Evolutionary conservation across 768 basidiomycete species (phyloP).

Genomic region (Lepiota venenata): DNA sequence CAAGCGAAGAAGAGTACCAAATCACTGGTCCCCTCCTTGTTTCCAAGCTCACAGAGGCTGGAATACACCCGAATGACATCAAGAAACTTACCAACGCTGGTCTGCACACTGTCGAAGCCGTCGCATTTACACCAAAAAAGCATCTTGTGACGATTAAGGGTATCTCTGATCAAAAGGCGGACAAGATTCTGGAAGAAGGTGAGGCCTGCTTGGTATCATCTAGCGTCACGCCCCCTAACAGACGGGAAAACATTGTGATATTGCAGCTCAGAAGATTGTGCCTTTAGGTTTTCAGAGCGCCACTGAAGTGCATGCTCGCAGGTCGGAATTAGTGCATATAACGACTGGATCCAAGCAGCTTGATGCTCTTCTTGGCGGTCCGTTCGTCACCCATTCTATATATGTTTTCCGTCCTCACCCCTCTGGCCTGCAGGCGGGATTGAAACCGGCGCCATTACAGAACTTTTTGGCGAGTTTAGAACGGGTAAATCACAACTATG

Average conservation of each 20-base stretch:
- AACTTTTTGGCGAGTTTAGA: slow-evolving; percentile 97
- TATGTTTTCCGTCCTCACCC: slow-evolving; percentile 9
- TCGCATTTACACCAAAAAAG: slow-evolving; percentile 97
- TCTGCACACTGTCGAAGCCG: slow-evolving; percentile 89
- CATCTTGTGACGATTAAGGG: slow-evolving; percentile 87
- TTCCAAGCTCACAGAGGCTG: slow-evolving; percentile 81
- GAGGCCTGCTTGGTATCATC: slow-evolving; percentile 18
- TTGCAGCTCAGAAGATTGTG: slow-evolving; percentile 87
- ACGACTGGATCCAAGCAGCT: slow-evolving; percentile 96
- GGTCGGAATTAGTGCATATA: slow-evolving; percentile 94
- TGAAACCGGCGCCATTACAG: slow-evolving; percentile 97
- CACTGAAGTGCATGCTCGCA: slow-evolving; percentile 92
- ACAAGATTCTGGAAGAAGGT: slow-evolving; percentile 95
- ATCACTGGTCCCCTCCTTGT: slow-evolving; percentile 83
- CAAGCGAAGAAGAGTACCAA: slow-evolving; percentile 51
- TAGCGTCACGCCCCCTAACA: neutral
- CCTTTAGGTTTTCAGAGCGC: slow-evolving; percentile 98
- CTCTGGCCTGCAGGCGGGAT: slow-evolving; percentile 67
- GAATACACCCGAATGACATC: slow-evolving; percentile 86
- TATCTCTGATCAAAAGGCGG: slow-evolving; percentile 95
- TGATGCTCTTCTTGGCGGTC: slow-evolving; percentile 92
- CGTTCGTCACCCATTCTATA: slow-evolving; percentile 13
- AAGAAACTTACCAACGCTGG: slow-evolving; percentile 95
- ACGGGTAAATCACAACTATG: slow-evolving; percentile 99
- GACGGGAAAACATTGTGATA: neutral